These are phyloP conservation scores for Ricinus communis DNA, from an alignment of 345 rosid genomes.

Conservation along the genomic window DNA sequence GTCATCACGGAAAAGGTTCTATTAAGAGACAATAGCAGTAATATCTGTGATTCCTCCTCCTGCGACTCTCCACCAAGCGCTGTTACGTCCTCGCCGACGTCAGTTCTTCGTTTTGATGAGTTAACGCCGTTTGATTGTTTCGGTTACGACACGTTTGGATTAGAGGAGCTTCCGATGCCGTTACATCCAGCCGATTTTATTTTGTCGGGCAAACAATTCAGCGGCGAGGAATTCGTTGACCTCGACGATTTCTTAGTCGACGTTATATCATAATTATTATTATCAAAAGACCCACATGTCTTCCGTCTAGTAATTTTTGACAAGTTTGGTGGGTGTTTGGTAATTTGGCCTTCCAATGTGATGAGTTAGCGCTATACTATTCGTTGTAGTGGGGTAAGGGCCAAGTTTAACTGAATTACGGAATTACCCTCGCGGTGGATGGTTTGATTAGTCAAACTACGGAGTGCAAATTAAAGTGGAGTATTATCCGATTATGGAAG, in stretches of 20 bases:
- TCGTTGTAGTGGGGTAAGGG: neutral
- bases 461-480: slow-evolving; percentile 10
- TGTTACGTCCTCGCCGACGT: slow-evolving; percentile 35
- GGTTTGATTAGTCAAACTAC: slow-evolving; percentile 17
- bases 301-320: neutral
- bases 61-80: slow-evolving; percentile 1
- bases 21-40: neutral
- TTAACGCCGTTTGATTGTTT: slow-evolving; percentile 14
- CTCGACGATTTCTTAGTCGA: slow-evolving; percentile 37
- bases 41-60: slow-evolving; percentile 6
- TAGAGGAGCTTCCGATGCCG: slow-evolving; percentile 25
- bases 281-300: neutral
- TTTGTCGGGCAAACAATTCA: slow-evolving; percentile 8
- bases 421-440: neutral
- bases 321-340: neutral
- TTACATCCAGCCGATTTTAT: slow-evolving; percentile 9
- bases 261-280: slow-evolving; percentile 1
- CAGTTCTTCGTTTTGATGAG: slow-evolving; percentile 32
- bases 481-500: neutral
- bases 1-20: slow-evolving; percentile 4
- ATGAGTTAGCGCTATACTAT: neutral
- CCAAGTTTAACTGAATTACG: neutral
- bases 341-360: neutral
- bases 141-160: slow-evolving; percentile 26
- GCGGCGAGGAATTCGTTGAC: slow-evolving; percentile 29